phyloP scores from a whole-genome alignment of 768 basidiomycete genomes.

The Tremella fuciformis region DNA sequence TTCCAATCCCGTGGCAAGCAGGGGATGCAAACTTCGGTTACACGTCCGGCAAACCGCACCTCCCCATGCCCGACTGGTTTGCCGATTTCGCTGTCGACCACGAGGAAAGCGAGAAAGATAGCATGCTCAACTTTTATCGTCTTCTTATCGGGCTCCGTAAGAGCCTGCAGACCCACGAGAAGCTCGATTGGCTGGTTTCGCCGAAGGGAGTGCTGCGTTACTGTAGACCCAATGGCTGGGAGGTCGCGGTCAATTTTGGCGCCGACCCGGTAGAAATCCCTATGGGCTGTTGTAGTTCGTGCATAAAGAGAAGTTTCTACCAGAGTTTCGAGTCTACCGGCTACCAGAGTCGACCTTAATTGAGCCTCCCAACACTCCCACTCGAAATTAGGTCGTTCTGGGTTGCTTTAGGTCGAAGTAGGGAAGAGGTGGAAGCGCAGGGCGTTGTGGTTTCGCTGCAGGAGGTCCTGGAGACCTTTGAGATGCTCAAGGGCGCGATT shows the following conservation, averaged over 20 bases:
- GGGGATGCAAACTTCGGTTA: slow-evolving; percentile 2
- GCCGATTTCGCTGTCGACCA: slow-evolving; percentile 9
- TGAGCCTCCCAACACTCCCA: no score
- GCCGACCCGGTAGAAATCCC: no score
- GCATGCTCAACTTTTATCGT: slow-evolving; percentile 13
- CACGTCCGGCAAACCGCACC: slow-evolving; percentile 1
- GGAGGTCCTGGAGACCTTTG: no score
- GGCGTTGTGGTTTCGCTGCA: no score
- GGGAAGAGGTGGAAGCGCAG: no score
- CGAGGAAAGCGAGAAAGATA: background rate
- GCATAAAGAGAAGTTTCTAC: no score
- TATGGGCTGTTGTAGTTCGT: no score
- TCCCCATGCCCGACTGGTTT: slow-evolving; percentile 9
- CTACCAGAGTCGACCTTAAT: no score
- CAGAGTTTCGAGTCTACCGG: no score
- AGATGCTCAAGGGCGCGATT: no score
- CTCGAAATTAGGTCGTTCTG: no score
- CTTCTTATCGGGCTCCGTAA: slow-evolving; percentile 1
- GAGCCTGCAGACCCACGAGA: slow-evolving; percentile 11
- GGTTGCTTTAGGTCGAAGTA: no score
- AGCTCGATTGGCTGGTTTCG: slow-evolving; percentile 10
- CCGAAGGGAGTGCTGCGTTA: background rate
- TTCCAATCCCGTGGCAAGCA: slow-evolving; percentile 13
- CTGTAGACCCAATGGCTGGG: slow-evolving; percentile 12
- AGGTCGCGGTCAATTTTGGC: slow-evolving; percentile 1